These are phyloP conservation scores for Geosmithia putterillii DNA, from an alignment of 2,329 filamentous ascomycete genomes.

Conservation along the genomic window DNA sequence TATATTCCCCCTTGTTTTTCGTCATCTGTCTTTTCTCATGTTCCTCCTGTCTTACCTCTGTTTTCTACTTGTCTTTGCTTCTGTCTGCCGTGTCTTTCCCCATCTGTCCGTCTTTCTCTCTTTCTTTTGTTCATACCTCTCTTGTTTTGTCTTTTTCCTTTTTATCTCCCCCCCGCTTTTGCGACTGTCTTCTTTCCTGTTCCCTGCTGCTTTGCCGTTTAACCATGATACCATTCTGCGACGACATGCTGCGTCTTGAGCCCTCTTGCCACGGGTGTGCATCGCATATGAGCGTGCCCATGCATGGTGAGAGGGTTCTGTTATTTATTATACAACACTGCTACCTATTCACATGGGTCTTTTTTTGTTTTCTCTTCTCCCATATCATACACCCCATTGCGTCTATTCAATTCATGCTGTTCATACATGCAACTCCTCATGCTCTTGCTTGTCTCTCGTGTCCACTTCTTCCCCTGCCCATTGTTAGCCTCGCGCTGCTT, in stretches of 20 bases:
- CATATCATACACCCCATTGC: too few relatives aligned
- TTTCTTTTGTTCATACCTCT: not conserved
- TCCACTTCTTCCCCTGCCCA: too few relatives aligned
- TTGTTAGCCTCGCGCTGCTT: too few relatives aligned
- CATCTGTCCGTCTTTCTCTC: conserved; percentile 1
- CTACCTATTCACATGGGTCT: not conserved
- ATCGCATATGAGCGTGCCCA: not conserved
- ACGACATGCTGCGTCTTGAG: conserved; percentile 80
- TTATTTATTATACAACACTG: not conserved
- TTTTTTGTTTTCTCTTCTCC: not conserved
- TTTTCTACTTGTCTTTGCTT: not conserved
- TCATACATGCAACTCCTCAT: too few relatives aligned
- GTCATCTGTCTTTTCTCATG: too few relatives aligned
- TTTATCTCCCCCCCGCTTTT: not conserved
- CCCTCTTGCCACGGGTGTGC: not conserved
- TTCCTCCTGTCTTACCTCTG: conserved; percentile 3
- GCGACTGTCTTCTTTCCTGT: too few relatives aligned
- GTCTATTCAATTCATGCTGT: too few relatives aligned
- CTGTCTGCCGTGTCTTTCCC: conserved; percentile 2
- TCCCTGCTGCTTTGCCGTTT: too few relatives aligned
- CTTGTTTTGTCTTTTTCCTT: too few relatives aligned
- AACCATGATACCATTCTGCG: conserved; percentile 19
- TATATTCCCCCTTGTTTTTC: not conserved
- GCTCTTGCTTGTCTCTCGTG: too few relatives aligned
- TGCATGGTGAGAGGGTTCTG: not conserved